These are phyloP conservation scores for Xerocomellus amylosporus DNA, from an alignment of 768 basidiomycete genomes.

Conservation along the genomic window DNA sequence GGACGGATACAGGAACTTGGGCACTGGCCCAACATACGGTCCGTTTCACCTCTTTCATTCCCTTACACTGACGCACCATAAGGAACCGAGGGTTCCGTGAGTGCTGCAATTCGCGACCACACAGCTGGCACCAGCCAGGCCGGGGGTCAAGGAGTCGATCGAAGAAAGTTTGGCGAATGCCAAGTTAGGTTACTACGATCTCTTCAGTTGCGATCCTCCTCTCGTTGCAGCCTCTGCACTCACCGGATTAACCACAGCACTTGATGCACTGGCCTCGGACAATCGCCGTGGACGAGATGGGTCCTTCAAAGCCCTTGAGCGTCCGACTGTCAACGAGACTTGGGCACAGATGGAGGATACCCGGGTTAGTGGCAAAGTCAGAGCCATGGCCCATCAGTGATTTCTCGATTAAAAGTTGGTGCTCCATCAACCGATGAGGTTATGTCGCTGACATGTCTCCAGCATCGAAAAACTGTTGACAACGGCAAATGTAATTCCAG, in stretches of 20 bases:
- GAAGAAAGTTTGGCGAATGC: slow-evolving; percentile 41
- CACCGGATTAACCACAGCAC: background rate
- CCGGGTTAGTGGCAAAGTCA: slow-evolving; percentile 23
- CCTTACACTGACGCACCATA: background rate
- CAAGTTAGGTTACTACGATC: slow-evolving; percentile 47
- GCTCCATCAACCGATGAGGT: background rate
- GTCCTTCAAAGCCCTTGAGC: background rate
- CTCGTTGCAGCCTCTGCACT: background rate
- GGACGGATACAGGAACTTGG: too few relatives aligned
- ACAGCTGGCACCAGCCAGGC: slow-evolving; percentile 25
- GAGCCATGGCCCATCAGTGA: slow-evolving; percentile 43
- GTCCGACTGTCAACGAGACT: slow-evolving; percentile 3
- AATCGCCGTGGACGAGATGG: background rate
- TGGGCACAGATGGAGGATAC: slow-evolving; percentile 13
- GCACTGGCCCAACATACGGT: too few relatives aligned
- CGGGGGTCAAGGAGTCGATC: slow-evolving; percentile 41
- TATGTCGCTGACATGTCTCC: background rate
- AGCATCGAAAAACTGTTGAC: slow-evolving; percentile 37
- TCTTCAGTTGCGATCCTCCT: slow-evolving; percentile 21
- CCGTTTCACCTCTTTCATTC: too few relatives aligned
- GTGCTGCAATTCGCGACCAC: slow-evolving; percentile 40
- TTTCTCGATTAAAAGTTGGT: slow-evolving; percentile 36
- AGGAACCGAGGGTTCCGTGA: slow-evolving; percentile 45
- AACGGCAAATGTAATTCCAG: slow-evolving; percentile 54
- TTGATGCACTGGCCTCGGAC: slow-evolving; percentile 5